Base-by-base conservation (phyloP, 345 rosid species). In the Gossypium anomalum region DNA sequence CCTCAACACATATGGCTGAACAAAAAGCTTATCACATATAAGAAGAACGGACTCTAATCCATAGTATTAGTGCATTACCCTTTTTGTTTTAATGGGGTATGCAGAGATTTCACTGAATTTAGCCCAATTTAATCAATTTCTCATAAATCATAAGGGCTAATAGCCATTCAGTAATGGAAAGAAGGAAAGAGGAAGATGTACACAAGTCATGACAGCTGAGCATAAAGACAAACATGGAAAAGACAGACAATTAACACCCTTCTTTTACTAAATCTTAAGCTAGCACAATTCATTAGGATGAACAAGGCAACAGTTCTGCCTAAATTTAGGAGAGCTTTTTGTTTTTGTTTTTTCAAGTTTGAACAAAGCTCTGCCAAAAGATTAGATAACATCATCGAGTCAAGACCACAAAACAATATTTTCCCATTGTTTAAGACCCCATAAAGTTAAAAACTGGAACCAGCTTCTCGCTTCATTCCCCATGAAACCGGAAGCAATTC, bases 301-400 rank as follows among this genome's bases (percentile, higher is more conserved):
- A 73, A 60, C 68, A 9, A 51, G 61, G 56, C 76, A 73, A 60
- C 10, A 45, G 52, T 17, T 38, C 12, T 53, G 14, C 20, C 68
- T 45, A 59, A 72, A 59, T 19, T 43, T 3, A 58, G 4, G 9
- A 56, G 51, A 71, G 2, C 14, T 38, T 17, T 38, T 3, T 57
- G 0, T 23, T 20, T 56, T 53, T 53, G 38, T 23, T 56, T 56
- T 56, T 56, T 56, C 25, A 56, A 38, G 48, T 55, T 71, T 56
- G 48, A 20, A 55, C 19, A 56, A 8, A 27, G 48, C 17, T 25
- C 16, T 7, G 29, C 23, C 48, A 22, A 22, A 44, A 45, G 23
- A n/a, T 10, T 12, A n/a, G 70, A 10, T 41, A 66, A 47, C 49
- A 13, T 11, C 55, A 44, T 45, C 3, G 2, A 62, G 44, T 38